Base-by-base conservation (phyloP, 306 rosid species). In the Aeschynomene evenia region DNA sequence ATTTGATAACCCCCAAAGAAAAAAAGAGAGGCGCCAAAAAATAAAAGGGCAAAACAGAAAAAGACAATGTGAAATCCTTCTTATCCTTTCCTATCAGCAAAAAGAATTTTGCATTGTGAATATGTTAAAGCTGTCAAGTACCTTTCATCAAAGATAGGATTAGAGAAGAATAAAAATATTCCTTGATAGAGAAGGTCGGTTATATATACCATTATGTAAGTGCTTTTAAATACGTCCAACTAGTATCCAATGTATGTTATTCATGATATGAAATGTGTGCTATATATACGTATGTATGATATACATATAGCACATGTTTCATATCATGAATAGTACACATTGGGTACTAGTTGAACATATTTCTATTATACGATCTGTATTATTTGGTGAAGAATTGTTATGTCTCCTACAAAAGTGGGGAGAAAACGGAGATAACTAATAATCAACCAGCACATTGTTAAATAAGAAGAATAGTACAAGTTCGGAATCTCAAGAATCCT, bases 91-190 rank as follows among this genome's bases (percentile, higher is more conserved):
- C 56, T 59, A 49, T 37, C 56, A 19, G 60, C 75, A 68, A 60
- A 76, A 40, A 50, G 65, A 76, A 76, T 61, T 58, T 66, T 76
- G 26, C 71, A 68, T 60, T 68, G 50, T 59, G 63, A 68, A 68
- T 43, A 67, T 58, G 74, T 48, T 59, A 59, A 12, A 67, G 55
- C 64, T 50, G 34, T 28, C 52, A n/a, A 42, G 58, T 74, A 34
- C 50, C 53, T 28, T 66, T 56, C 60, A 65, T 54, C 24, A 55
- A n/a, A 40, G 64, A 56, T 45, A 75, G 31, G 60, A 66, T 46
- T 46, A 52, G 60, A 74, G 23, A 10, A 34, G 67, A 59, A 24
- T 71, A 40, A 45, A 74, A 10, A 46, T 79, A 63, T 74, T 74
- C 63, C 58, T 46, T 40, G 51, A 76, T 19, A 69, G 71, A 13